Evolutionary conservation across 1,139 yeast genomes (phyloP).

Genomic region (Arxiozyma telluris): DNA sequence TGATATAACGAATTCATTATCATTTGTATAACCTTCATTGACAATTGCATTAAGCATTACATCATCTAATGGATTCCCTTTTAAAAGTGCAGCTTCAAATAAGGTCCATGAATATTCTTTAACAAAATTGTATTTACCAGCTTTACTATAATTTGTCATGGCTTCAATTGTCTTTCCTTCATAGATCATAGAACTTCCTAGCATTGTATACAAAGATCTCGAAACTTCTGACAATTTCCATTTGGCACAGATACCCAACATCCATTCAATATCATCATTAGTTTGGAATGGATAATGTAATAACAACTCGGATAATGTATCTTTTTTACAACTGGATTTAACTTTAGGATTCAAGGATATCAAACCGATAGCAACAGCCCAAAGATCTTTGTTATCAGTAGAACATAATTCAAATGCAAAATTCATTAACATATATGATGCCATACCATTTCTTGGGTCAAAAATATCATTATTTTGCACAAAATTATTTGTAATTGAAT

Average conservation of each 20-base stretch:
- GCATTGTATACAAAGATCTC: constrained; percentile 37
- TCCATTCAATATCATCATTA: constrained; percentile 78
- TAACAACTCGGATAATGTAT: constrained; percentile 46
- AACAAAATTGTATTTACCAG: constrained; percentile 45
- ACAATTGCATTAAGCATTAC: constrained; percentile 46
- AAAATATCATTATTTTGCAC: constrained; percentile 24
- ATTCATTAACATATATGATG: constrained; percentile 52
- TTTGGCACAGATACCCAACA: constrained; percentile 47
- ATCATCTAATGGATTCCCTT: constrained; percentile 47
- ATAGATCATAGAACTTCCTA: constrained; percentile 29
- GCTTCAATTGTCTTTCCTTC: constrained; percentile 46
- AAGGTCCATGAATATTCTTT: constrained; percentile 39
- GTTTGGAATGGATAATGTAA: constrained; percentile 54
- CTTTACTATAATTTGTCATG: constrained; percentile 55
- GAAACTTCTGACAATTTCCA: constrained; percentile 47
- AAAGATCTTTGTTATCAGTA: constrained; percentile 36
- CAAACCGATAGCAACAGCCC: constrained; percentile 61
- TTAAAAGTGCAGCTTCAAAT: constrained; percentile 54
- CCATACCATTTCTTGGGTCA: constrained; percentile 38
- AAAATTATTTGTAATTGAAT: constrained; percentile 6
- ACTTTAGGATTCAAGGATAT: constrained; percentile 34
- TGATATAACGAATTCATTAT: constrained; percentile 23
- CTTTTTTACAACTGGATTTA: constrained; percentile 30
- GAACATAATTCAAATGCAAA: constrained; percentile 43
- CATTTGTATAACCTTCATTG: constrained; percentile 10